Percentiles rank a stretch among this genome's conserved stretches.
phyloP scores from a whole-genome alignment of 768 basidiomycete genomes.

The Termitomyces sp. region DNA sequence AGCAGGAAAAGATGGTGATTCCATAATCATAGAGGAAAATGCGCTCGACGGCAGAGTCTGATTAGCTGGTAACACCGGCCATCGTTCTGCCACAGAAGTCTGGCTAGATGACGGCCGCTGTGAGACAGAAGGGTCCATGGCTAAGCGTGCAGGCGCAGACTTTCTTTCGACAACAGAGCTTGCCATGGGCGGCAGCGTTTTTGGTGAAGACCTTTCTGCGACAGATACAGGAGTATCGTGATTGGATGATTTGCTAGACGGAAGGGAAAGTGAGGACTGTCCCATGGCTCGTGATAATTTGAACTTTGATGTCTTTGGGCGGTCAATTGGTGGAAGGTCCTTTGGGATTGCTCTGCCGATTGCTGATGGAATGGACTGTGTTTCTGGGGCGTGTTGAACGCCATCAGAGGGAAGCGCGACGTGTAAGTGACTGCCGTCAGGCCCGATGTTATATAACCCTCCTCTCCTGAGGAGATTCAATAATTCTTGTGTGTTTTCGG shows the following conservation, averaged over 20 bases:
- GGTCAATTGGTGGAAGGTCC: constrained; percentile 24
- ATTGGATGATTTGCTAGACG: background rate
- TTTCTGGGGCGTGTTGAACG: background rate
- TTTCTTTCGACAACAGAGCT: constrained; percentile 10
- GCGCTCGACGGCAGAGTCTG: constrained; percentile 5
- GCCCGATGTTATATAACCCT: constrained; percentile 48
- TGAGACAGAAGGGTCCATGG: constrained; percentile 8
- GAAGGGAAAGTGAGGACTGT: constrained; percentile 15
- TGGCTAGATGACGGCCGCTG: constrained; percentile 21
- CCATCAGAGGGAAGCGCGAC: constrained; percentile 9
- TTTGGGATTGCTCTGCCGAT: constrained; percentile 5
- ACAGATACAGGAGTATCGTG: constrained; percentile 21
- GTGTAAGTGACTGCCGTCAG: constrained; percentile 30
- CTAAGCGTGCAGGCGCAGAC: constrained; percentile 23
- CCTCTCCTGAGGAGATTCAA: constrained; percentile 46
- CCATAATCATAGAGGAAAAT: constrained; percentile 26
- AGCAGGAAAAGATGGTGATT: constrained; percentile 33
- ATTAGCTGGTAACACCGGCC: background rate
- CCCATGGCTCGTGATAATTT: constrained; percentile 34
- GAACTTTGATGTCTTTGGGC: constrained; percentile 43
- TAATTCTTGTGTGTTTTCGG: constrained; percentile 41
- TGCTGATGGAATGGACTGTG: constrained; percentile 2
- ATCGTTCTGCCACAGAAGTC: constrained; percentile 4
- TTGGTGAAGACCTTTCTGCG: constrained; percentile 29
- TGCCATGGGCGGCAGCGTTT: constrained; percentile 14